Base-by-base conservation (phyloP, 345 rosid genomes). In the Hevea brasiliensis region DNA sequence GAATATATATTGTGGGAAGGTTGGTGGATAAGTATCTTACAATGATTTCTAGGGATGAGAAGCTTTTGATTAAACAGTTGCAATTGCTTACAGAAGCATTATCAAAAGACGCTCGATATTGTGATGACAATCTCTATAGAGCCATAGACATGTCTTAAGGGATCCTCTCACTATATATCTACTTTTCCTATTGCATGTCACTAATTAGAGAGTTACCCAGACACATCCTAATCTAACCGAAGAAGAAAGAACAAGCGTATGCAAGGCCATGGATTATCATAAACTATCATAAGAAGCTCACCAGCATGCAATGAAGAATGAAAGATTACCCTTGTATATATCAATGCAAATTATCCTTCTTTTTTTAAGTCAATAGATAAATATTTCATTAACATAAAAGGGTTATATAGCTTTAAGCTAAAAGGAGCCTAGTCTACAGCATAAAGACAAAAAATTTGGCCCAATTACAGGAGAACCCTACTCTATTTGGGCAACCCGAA, bases 131-230 rank as follows among this genome's bases (percentile, higher is more conserved):
- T 47, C 84, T 88, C 27, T 88, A 88, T 12, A 47, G 85, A 68
- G 89, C 92, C 20, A 85, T 86, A 0, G 90, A 88, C 74, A 77
- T 79, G 81, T 62, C 81, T 86, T 62, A 80, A 85, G 89, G 89
- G 17, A n/a, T n/a, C 1, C 4, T 1, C 37, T 32, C 4, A 4
- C 37, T 32, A 32, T 1, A 32, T 1, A 4, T 32, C 37, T 32
- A n/a, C n/a, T 32, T 1, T 32, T 2, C n/a, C 37, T 21, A 24
- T 23, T 55, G 29, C 8, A 0, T 8, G 4, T 10, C 60, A 55
- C 29, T 23, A 23, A 44, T 2, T 7, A 20, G 45, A 37, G 66
- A 51, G 54, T n/a, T 29, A 23, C 68, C 74, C 79, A 87, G 90
- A 83, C 81, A 72, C 88, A 84, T 67, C 88, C 89, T 6, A 40